A percentile compares a stretch with the other conserved stretches of the same genome.
Conservation (phyloP, 805 yeast species). For the Komagataella mondaviorum region DNA sequence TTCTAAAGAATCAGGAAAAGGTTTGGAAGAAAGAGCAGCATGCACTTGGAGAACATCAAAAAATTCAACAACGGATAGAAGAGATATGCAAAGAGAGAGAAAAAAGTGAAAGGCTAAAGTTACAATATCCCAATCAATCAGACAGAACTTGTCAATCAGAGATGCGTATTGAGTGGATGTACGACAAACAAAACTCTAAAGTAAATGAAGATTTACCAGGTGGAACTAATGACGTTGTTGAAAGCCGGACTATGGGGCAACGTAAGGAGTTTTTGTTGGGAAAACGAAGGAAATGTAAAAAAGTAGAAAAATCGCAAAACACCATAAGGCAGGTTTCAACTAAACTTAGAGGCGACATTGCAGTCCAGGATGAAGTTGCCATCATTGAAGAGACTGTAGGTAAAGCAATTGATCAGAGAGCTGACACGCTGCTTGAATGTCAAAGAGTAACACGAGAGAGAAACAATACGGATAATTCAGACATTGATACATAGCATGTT, state of each 20-base stretch:
- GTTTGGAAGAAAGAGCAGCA: conserved; percentile 79
- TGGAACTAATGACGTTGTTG: conserved; percentile 10
- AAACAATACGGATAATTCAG: background rate
- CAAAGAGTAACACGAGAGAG: background rate
- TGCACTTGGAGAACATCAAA: conserved; percentile 54
- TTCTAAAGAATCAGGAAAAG: conserved; percentile 70
- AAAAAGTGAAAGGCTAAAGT: conserved; percentile 34
- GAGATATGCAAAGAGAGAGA: conserved; percentile 56
- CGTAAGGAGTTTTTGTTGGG: conserved; percentile 46
- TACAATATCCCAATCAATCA: conserved; percentile 28
- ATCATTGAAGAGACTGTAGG: background rate
- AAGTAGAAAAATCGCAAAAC: background rate
- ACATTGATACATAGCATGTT: background rate
- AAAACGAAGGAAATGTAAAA: conserved; percentile 27
- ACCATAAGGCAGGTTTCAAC: background rate
- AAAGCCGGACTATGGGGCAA: conserved; percentile 16
- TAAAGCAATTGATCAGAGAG: background rate
- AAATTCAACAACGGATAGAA: conserved; percentile 45
- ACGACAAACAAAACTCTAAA: conserved; percentile 31
- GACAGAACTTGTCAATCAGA: conserved; percentile 13
- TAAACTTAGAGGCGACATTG: background rate
- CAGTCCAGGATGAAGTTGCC: background rate
- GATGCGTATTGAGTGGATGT: conserved; percentile 77
- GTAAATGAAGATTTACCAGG: conserved; percentile 5
- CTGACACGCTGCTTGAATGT: background rate